These are phyloP conservation scores for Colletotrichum graminicola DNA, from an alignment of 2,329 filamentous ascomycete species.

Conservation along the genomic window DNA sequence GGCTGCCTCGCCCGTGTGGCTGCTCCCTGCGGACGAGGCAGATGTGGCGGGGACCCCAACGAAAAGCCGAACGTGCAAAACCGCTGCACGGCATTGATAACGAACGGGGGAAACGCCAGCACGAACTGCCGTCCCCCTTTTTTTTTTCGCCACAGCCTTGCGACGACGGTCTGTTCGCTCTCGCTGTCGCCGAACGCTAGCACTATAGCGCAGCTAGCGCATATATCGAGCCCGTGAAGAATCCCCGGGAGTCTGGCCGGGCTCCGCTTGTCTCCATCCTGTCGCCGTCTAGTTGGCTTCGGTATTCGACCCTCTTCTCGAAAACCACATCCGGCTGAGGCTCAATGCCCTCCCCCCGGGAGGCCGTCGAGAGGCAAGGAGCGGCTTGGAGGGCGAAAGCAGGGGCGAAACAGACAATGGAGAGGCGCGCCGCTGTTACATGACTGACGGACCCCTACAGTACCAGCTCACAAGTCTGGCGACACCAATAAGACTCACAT, in stretches of 20 bases:
- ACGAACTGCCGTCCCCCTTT: background rate
- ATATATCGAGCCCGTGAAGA: slow-evolving; percentile 5
- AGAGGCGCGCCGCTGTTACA: slow-evolving; percentile 4
- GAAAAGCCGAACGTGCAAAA: slow-evolving; percentile 19
- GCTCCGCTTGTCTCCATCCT: slow-evolving; percentile 22
- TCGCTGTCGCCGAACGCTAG: slow-evolving; percentile 38
- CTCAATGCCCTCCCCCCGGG: slow-evolving; percentile 3
- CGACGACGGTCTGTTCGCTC: slow-evolving; percentile 37
- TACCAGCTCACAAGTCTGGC: too few species aligned
- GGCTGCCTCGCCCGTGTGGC: slow-evolving; percentile 20
- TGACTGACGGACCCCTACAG: slow-evolving; percentile 17
- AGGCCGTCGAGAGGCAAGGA: background rate
- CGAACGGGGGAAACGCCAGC: background rate
- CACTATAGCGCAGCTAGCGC: background rate
- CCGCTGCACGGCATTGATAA: slow-evolving; percentile 38
- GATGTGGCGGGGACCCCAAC: slow-evolving; percentile 29
- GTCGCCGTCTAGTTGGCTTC: slow-evolving; percentile 7
- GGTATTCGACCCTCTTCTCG: slow-evolving; percentile 22
- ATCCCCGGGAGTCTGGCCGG: slow-evolving; percentile 40
- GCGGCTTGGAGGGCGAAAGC: slow-evolving; percentile 11
- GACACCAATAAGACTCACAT: too few species aligned
- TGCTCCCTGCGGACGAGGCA: background rate
- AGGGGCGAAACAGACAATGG: slow-evolving; percentile 31
- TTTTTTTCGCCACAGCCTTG: slow-evolving; percentile 40
- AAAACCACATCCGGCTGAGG: slow-evolving; percentile 37